Evolutionary conservation across 306 rosid genomes (phyloP), one percentile per base, ranked within the genome.

Genomic region (Begonia fuchsioides): DNA sequence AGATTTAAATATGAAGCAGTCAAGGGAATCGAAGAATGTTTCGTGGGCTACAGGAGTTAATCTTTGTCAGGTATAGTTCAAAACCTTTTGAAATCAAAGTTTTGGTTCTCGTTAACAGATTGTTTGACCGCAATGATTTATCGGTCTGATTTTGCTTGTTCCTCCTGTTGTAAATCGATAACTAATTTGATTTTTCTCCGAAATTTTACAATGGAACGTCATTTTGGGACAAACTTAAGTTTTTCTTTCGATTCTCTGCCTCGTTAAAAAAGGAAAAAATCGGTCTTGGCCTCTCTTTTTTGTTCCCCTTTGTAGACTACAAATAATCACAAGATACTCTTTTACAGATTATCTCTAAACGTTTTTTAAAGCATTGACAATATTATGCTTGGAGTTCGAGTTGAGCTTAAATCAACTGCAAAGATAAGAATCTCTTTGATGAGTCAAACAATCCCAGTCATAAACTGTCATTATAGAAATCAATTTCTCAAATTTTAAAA

Each of bases 1-100:
- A 69, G 72, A 76, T 57, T 43, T 76, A 67, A 60, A 72, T 53
- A 72, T 71, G 96, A 77, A 82, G 94, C 81, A 79, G 56, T 52
- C 79, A 66, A 82, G 86, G 73, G 79, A 69, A 69, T 69, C 73
- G 12, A 72, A 59, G 32, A 39, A 68, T 50, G 79, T 86, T 54
- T 76, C 94, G 52, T 82, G 94, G 94, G 83, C 90, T 72, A 52
- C 67, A 52, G 76, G 65, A 64, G 57, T 67, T 55, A 50, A 63
- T 68, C 83, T 82, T 67, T 68, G 82, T 79, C 94, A 82, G 94
- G 94, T 86, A 86, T 76, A 78, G 61, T 53, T 35, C 49, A 52
- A 47, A 43, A 52, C 50, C 65, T 63, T 78, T 56, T 47, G 53
- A 53, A 26, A 56, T 71, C 68, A 32, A 56, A 62, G 38, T 46